phyloP scores from a whole-genome alignment of 1,139 yeast genomes.

The Eremothecium cymbalariae region DNA sequence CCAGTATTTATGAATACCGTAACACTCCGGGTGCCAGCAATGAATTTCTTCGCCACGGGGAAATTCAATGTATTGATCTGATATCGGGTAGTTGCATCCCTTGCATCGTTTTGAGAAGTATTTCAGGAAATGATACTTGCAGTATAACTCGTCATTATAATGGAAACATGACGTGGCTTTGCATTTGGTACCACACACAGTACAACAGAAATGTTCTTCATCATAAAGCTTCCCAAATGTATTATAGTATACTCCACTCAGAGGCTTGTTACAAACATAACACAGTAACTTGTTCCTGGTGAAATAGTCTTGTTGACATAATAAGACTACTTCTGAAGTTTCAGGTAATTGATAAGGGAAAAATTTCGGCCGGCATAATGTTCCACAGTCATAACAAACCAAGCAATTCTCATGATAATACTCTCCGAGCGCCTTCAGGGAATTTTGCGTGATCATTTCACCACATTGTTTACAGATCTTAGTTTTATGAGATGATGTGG shows the following conservation, averaged over 20 bases:
- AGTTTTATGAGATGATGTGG: constrained; percentile 2
- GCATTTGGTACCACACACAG: constrained; percentile 77
- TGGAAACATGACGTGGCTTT: constrained; percentile 93
- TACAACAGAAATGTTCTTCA: constrained; percentile 90
- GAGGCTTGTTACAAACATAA: constrained; percentile 71
- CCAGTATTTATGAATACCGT: constrained; percentile 97
- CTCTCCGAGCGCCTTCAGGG: constrained; percentile 73
- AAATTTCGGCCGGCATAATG: constrained; percentile 50
- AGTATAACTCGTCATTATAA: constrained; percentile 72
- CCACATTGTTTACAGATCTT: constrained; percentile 56
- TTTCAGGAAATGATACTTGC: constrained; percentile 86
- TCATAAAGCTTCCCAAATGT: constrained; percentile 91
- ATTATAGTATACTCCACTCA: constrained; percentile 89
- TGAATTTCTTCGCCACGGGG: constrained; percentile 89
- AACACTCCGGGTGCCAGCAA: constrained; percentile 99
- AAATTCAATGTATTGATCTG: constrained; percentile 89
- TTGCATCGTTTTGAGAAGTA: constrained; percentile 83
- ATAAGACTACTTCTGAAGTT: constrained; percentile 49
- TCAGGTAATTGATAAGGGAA: constrained; percentile 39
- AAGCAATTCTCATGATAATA: constrained; percentile 86
- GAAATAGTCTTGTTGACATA: constrained; percentile 92
- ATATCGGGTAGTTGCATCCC: constrained; percentile 85
- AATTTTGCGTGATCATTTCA: constrained; percentile 64
- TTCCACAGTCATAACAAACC: constrained; percentile 73
- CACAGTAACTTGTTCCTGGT: constrained; percentile 76